Evolutionary conservation across 495 filamentous ascomycete species (phyloP).

Genomic region (Gamarada debralockiae): DNA sequence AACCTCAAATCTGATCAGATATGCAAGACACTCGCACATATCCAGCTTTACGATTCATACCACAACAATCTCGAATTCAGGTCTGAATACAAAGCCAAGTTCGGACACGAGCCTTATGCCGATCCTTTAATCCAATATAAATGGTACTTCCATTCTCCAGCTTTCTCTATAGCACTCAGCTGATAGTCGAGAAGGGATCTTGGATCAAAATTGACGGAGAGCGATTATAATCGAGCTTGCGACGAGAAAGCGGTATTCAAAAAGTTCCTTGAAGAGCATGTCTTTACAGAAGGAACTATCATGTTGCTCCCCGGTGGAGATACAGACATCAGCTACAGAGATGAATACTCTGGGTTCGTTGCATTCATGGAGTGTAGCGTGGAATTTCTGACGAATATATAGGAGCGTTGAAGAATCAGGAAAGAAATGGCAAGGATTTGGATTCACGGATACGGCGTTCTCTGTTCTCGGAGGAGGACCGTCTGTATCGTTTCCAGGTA

Average conservation of each 20-base stretch:
- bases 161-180: neutral
- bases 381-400: neutral
- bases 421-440: constrained; percentile 16
- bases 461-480: constrained; percentile 13
- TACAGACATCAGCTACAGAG: constrained; percentile 7
- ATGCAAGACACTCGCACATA: constrained; percentile 10
- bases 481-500: constrained; percentile 12
- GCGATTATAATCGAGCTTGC: neutral
- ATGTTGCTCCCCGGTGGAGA: constrained; percentile 19
- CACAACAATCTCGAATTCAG: constrained; percentile 13
- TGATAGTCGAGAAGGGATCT: constrained; percentile 5
- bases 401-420: neutral
- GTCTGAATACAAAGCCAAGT: constrained; percentile 6
- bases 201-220: constrained; percentile 13
- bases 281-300: constrained; percentile 15
- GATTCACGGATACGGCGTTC: constrained; percentile 10
- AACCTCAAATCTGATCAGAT: neutral
- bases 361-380: neutral
- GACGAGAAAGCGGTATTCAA: constrained; percentile 14
- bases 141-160: constrained; percentile 11
- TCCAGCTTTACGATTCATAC: constrained; percentile 19
- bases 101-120: constrained; percentile 11
- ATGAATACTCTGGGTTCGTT: constrained; percentile 9
- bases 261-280: constrained; percentile 14
- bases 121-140: constrained; percentile 19